A percentile compares a stretch with the other conserved stretches of the same genome.
These are phyloP conservation scores for Colletotrichum sp. DNA, from an alignment of 2,329 filamentous ascomycete genomes.

Conservation along the genomic window DNA sequence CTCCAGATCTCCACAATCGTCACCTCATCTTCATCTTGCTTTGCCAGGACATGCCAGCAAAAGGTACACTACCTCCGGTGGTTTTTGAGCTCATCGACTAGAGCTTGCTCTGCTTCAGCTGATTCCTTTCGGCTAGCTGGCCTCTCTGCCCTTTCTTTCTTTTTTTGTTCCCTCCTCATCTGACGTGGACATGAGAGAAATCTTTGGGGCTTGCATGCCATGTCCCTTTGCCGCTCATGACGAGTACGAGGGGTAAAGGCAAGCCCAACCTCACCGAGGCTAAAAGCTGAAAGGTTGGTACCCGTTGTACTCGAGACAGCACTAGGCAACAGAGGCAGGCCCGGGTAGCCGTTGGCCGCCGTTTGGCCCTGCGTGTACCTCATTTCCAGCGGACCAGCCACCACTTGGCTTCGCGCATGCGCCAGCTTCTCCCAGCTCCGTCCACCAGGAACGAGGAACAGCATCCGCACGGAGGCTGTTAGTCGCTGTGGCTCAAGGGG, in stretches of 20 bases:
- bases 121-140: neutral
- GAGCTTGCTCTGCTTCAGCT: neutral
- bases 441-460: neutral
- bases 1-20: constrained; percentile 19
- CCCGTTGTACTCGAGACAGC: constrained; percentile 19
- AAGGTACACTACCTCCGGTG: neutral
- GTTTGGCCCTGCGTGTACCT: constrained; percentile 18
- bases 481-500: neutral
- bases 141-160: neutral
- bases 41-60: constrained; percentile 10
- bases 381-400: constrained; percentile 22
- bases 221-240: neutral
- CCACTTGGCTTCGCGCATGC: constrained; percentile 17
- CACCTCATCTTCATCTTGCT: constrained; percentile 21
- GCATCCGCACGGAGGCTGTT: neutral
- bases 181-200: constrained; percentile 3
- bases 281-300: constrained; percentile 19
- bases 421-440: neutral
- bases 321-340: constrained; percentile 9
- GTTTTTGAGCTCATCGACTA: neutral
- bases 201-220: neutral
- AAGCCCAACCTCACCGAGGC: constrained; percentile 9
- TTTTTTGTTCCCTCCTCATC: neutral
- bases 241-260: neutral
- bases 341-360: constrained; percentile 22